phyloP scores from a whole-genome alignment of 2,329 filamentous ascomycete species.

The Fusarium falciforme region DNA sequence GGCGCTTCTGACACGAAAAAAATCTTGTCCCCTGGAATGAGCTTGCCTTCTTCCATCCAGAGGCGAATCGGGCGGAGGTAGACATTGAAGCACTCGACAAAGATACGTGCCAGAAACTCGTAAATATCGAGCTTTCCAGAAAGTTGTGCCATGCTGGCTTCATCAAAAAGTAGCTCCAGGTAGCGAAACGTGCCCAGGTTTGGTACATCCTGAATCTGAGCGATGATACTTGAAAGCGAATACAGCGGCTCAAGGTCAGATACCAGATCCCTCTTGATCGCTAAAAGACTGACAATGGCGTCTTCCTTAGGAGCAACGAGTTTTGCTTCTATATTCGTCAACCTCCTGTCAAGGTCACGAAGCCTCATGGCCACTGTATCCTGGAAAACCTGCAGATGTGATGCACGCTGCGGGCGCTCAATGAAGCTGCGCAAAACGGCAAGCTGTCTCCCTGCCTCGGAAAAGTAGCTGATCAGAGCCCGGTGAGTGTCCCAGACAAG shows the following conservation, averaged over 20 bases:
- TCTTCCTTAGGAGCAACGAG: conserved; percentile 67
- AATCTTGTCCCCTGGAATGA: conserved; percentile 72
- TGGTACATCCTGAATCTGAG: conserved; percentile 63
- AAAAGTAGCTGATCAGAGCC: conserved; percentile 59
- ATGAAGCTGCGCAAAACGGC: conserved; percentile 59
- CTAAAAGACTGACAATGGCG: conserved; percentile 74
- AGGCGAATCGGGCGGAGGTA: conserved; percentile 82
- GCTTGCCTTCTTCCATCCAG: conserved; percentile 86
- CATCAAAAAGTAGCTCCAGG: conserved; percentile 81
- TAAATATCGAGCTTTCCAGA: conserved; percentile 73
- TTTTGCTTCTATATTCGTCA: conserved; percentile 70
- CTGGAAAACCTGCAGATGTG: conserved; percentile 78
- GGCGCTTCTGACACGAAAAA: conserved; percentile 79
- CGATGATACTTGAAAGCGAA: conserved; percentile 71
- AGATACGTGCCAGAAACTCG: conserved; percentile 72
- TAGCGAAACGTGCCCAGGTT: conserved; percentile 73
- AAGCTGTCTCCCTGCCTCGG: conserved; percentile 60
- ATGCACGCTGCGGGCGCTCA: conserved; percentile 58
- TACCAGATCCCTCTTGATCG: conserved; percentile 68
- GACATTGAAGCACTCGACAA: conserved; percentile 83
- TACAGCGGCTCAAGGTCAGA: conserved; percentile 65
- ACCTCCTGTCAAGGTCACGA: conserved; percentile 64
- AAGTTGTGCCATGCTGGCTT: conserved; percentile 76
- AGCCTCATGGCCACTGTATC: conserved; percentile 70
- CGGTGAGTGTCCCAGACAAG: conserved; percentile 63